Evolutionary conservation across 352 stramenopile genomes (phyloP).

Genomic region (Pythium dissotocum): DNA sequence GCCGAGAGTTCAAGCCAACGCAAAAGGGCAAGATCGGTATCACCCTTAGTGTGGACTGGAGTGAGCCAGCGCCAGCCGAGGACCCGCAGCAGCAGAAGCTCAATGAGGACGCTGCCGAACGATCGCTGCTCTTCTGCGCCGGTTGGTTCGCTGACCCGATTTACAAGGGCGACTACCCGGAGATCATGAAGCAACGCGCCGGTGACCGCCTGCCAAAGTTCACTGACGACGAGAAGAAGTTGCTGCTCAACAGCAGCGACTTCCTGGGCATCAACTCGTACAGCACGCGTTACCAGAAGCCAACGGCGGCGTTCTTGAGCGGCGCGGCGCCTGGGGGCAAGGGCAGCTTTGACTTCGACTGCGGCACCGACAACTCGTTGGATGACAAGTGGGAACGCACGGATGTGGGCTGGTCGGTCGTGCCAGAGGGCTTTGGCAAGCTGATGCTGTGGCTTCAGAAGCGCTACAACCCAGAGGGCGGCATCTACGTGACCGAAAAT

Average conservation of each 20-base stretch:
- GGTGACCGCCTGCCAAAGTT: conserved; percentile 2
- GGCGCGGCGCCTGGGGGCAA: conserved; percentile 28
- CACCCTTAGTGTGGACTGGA: conserved; percentile 89
- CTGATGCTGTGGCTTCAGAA: conserved; percentile 88
- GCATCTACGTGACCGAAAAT: conserved; percentile 93
- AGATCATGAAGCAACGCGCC: conserved; percentile 70
- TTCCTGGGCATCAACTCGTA: background rate
- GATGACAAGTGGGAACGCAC: conserved; percentile 67
- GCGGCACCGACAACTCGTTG: conserved; percentile 39
- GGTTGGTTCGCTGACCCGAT: conserved; percentile 93
- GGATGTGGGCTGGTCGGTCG: conserved; percentile 77
- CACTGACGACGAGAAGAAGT: background rate
- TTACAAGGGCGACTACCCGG: conserved; percentile 89
- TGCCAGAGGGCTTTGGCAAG: conserved; percentile 82
- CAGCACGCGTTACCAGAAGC: background rate
- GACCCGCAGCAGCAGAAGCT: conserved; percentile 49
- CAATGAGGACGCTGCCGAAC: conserved; percentile 65
- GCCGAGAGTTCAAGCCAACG: conserved; percentile 34
- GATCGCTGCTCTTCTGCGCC: conserved; percentile 85
- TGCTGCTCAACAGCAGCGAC: background rate
- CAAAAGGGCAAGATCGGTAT: conserved; percentile 90
- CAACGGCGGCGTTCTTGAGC: background rate
- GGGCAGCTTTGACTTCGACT: conserved; percentile 40
- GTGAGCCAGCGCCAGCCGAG: conserved; percentile 62
- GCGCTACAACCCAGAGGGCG: conserved; percentile 68